These are phyloP conservation scores for Phalaenopsis equestris DNA, from an alignment of 106 monocot genomes.

Conservation along the genomic window DNA sequence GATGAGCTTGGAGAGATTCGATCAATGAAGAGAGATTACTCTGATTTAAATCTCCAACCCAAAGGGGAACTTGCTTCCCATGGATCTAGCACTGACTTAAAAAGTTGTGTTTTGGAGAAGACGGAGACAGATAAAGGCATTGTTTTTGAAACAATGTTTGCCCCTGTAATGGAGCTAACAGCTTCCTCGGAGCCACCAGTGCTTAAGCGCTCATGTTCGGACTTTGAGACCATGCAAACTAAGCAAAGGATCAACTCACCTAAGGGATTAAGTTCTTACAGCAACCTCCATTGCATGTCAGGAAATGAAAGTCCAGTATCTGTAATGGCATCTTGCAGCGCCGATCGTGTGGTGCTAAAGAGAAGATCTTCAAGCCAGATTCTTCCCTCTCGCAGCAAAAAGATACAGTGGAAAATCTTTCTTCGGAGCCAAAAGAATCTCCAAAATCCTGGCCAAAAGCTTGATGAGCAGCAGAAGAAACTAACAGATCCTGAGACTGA, in stretches of 20 bases:
- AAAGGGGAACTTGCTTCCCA: not conserved
- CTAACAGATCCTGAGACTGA: constrained; percentile 22
- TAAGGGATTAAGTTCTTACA: not conserved
- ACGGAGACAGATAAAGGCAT: constrained; percentile 24
- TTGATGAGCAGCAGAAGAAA: constrained; percentile 14
- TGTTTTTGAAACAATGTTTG: constrained; percentile 17
- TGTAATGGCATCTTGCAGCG: constrained; percentile 46
- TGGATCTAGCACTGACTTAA: not conserved
- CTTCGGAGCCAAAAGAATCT: constrained; percentile 45
- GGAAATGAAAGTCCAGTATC: constrained; percentile 32
- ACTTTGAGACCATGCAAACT: constrained; percentile 60
- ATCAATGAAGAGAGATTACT: constrained; percentile 36
- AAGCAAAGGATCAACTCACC: not conserved
- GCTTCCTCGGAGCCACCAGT: not conserved
- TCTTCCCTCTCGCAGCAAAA: constrained; percentile 80
- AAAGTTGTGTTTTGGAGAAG: not conserved
- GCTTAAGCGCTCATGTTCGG: constrained; percentile 43
- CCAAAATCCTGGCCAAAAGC: constrained; percentile 24
- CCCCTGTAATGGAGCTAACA: not conserved
- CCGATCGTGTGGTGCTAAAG: constrained; percentile 74
- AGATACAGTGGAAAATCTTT: constrained; percentile 91
- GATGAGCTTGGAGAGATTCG: constrained; percentile 48
- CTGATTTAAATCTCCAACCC: constrained; percentile 26
- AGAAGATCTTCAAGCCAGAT: constrained; percentile 78
- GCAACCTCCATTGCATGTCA: not conserved